These are phyloP conservation scores for Wallacemonas sp. DNA, from an alignment of 208 protist species.

Conservation along the genomic window DNA sequence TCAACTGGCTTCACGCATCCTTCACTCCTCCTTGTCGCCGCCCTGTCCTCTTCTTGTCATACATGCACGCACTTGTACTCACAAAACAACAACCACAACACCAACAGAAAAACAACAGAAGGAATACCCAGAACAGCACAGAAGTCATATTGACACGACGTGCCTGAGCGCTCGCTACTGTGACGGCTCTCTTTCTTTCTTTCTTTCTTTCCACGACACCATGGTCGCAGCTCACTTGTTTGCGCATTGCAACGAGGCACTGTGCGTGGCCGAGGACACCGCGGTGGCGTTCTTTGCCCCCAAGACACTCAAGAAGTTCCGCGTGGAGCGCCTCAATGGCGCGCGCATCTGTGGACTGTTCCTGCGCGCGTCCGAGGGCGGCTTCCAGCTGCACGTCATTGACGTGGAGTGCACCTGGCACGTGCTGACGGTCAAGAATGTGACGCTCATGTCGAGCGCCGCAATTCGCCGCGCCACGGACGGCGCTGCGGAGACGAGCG, in stretches of 20 bases:
- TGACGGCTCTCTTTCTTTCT: too few relatives aligned
- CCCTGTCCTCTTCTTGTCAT: too few relatives aligned
- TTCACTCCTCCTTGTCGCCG: too few relatives aligned
- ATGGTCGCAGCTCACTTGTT: slow-evolving; percentile 58
- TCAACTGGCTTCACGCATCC: too few relatives aligned
- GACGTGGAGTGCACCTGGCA: slow-evolving; percentile 77
- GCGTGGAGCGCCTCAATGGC: slow-evolving; percentile 78
- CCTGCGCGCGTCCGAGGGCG: slow-evolving; percentile 26
- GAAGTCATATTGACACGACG: too few relatives aligned
- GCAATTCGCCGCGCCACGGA: slow-evolving; percentile 22
- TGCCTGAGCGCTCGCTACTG: too few relatives aligned
- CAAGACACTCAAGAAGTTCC: slow-evolving; percentile 83
- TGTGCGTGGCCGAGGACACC: slow-evolving; percentile 85
- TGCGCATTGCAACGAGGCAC: slow-evolving; percentile 62
- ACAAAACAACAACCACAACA: too few relatives aligned
- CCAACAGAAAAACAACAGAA: too few relatives aligned
- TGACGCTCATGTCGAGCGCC: slow-evolving; percentile 40
- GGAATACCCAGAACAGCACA: too few relatives aligned
- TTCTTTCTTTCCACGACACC: too few relatives aligned
- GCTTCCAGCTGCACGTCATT: slow-evolving; percentile 64
- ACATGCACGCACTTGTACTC: too few relatives aligned
- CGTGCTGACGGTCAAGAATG: slow-evolving; percentile 45
- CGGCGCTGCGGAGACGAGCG: background rate
- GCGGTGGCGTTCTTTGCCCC: slow-evolving; percentile 78
- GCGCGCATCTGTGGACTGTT: slow-evolving; percentile 65